Conservation (phyloP, 148 eudicot genomes). For the Salicornia ramosissima region DNA sequence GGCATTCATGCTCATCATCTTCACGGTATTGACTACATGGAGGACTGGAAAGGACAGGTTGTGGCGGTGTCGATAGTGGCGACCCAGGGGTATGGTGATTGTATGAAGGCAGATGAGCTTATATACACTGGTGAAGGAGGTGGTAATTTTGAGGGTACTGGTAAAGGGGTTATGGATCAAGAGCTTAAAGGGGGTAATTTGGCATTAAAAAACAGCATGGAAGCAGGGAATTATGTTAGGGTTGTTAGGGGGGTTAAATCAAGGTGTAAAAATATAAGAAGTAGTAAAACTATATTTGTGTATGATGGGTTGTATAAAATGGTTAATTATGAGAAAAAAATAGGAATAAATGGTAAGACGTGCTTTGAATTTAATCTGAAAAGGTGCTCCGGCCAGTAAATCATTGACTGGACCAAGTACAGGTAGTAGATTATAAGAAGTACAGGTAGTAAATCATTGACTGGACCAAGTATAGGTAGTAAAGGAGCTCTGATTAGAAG, state of each 20-base stretch:
- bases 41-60: background rate
- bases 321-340: background rate
- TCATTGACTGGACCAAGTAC: constrained; percentile 14
- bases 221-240: constrained; percentile 8
- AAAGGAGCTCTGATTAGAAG: no score
- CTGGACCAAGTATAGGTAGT: no score
- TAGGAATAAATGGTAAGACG: background rate
- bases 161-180: background rate
- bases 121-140: constrained; percentile 19
- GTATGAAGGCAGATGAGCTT: constrained; percentile 4
- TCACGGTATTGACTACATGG: constrained; percentile 11
- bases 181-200: constrained; percentile 17
- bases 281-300: background rate
- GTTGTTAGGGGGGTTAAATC: constrained; percentile 17
- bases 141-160: background rate
- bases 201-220: constrained; percentile 14
- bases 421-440: background rate
- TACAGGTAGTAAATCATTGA: no score
- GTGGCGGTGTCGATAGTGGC: constrained; percentile 18
- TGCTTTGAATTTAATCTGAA: background rate
- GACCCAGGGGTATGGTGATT: constrained; percentile 20
- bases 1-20: constrained; percentile 1
- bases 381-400: constrained; percentile 14
- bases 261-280: background rate
- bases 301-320: constrained; percentile 25